Evolutionary conservation across 129 eudicot genomes (phyloP), one percentile per base, ranked within the genome.

Genomic region (Artemisia tridentata): DNA sequence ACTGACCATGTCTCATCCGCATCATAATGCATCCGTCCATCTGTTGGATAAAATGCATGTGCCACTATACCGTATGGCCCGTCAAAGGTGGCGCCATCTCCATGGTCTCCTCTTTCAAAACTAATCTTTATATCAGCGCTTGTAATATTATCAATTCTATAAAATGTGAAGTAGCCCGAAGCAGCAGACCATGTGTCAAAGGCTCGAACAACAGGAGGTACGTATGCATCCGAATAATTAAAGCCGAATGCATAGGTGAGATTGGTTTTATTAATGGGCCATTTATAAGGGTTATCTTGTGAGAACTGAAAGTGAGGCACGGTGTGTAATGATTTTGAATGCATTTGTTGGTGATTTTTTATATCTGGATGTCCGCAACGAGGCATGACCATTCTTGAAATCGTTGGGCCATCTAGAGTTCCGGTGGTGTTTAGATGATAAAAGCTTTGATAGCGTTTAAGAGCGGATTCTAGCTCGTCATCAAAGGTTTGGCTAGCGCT

Each of bases 331-430:
- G 57, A 7, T 15, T 71, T 57, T 15, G 52, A 38, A 38, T 7
- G 41, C 10, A 4, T 11, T 13, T 56, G 53, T 19, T 38, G 18
- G 55, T 56, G 18, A 19, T 16, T 1, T 20, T 21, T n/a, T 20
- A 17, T 41, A 71, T 71, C 67, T 1, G 56, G 55, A 3, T 18
- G 9, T 17, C 75, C 75, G 23, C 73, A 68, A 68, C 73, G 73
- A 68, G 62, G 62, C 16, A 3, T 51, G 49, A 25, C n/a, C 73
- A 68, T 68, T 27, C 17, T 19, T n/a, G 62, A 68, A 68, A 68
- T 2, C 0, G 66, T 71, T 0, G 75, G 23, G 11, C 14, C 47
- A 10, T 71, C 67, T 56, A 71, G 45, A 7, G 23, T 71, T 13
- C 75, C 67, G 0, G 45, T 71, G 14, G 43, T n/a, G 15, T 71